Evolutionary conservation across 164 flowering plant species (phyloP), one percentile per base, ranked within the genome.

Genomic region (Echeveria elegans): DNA sequence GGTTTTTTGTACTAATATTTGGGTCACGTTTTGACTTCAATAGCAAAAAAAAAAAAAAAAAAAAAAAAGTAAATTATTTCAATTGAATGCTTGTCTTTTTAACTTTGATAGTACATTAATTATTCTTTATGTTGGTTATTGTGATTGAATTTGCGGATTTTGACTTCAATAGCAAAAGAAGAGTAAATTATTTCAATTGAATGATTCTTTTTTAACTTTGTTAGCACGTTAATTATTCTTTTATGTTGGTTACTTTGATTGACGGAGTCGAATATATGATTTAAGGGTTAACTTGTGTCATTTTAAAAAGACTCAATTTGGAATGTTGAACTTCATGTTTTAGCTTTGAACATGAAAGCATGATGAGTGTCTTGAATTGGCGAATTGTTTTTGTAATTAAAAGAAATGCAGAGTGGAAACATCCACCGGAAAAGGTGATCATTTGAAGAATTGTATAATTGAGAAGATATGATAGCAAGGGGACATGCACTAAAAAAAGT

Each of bases 31-130:
- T 28, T 56, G 61, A 56, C 61, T 19, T 56, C 2, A 56, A 56
- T 28, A 50, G 56, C 21, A 23, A 50, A 50, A 50, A 21, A 23
- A 1, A 21, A 50, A 50, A 21, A 50, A 29, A 4, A 2, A 56
- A 56, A 10, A 5, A 2, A 56, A 15, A 26, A n/a, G n/a, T n/a
- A n/a, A n/a, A 26, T 11, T 19, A 56, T 26, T 4, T 14, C 61
- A 6, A 16, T 56, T 12, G 32, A 56, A 56, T 28, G 15, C 26
- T 56, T 28, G 19, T 56, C n/a, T 32, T 56, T 56, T 28, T 28
- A 56, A 56, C 61, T 56, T 56, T 56, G 23, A 1, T 26, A 52
- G 61, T 56, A 56, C 61, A 32, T 32, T 56, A 56, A 56, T 56
- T 56, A 56, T 9, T 2, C 61, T 32, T 56, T 16, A 56, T 53